A percentile compares a stretch with the other conserved stretches of the same genome.
These are phyloP conservation scores for Penicillium sp. DNA, from an alignment of 2,329 filamentous ascomycete species.

Conservation along the genomic window DNA sequence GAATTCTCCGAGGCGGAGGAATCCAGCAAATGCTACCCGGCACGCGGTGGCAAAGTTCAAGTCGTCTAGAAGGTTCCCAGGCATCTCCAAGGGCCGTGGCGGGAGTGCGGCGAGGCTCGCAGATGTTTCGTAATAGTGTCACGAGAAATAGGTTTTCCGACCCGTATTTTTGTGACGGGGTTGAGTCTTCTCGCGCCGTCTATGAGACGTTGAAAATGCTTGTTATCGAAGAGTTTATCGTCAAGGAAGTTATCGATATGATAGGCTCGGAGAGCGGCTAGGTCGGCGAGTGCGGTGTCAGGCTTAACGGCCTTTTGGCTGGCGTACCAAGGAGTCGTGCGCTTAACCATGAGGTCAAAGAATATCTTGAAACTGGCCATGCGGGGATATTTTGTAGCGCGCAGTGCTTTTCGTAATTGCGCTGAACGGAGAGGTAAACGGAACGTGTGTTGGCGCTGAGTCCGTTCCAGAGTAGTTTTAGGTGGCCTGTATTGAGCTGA, in stretches of 20 bases:
- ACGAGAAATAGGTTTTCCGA: constrained; percentile 7
- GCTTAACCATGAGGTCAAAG: neutral
- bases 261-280: neutral
- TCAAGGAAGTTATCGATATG: constrained; percentile 1
- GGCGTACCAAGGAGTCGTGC: neutral
- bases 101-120: too few species aligned
- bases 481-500: constrained; percentile 7
- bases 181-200: constrained; percentile 10
- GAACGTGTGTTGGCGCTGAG: constrained; percentile 8
- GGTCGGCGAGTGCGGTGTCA: constrained; percentile 6
- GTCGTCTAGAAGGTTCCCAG: too few species aligned
- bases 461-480: constrained; percentile 5
- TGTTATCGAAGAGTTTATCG: constrained; percentile 5
- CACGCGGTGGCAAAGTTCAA: too few species aligned
- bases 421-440: constrained; percentile 6
- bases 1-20: too few species aligned
- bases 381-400: constrained; percentile 4
- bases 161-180: constrained; percentile 2
- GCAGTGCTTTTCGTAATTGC: constrained; percentile 7
- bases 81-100: too few species aligned
- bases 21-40: too few species aligned
- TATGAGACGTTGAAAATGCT: constrained; percentile 8
- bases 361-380: constrained; percentile 2
- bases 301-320: constrained; percentile 1
- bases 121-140: neutral